Evolutionary conservation across 2,329 filamentous ascomycete genomes (phyloP), one percentile per base, ranked within the genome.

Genomic region (Aspergillus viridinutans): DNA sequence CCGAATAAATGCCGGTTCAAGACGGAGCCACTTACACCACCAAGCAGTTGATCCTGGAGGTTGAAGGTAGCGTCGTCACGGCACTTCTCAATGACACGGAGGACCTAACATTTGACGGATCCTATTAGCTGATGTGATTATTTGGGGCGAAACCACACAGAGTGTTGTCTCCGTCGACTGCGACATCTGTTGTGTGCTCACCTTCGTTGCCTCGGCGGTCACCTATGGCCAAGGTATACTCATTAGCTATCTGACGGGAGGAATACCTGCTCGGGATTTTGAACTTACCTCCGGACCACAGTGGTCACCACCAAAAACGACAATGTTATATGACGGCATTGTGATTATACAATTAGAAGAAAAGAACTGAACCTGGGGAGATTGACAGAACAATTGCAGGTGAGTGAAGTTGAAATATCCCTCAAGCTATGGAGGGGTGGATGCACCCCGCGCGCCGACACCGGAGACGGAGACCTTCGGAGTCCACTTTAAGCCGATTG

Each of bases 11-110:
- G 49, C 23, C 25, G 32, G 50, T 26, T 43, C 25, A 32, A n/a
- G 29, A 20, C 43, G 61, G 60, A 12, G 21, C 17, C 21, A 84
- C 90, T 80, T 85, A 96, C 93, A 69, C 94, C 93, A 69, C 94
- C 92, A 57, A 99, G 84, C 56, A 95, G 82, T 73, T 97, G 91
- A 56, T 96, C 86, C 72, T 96, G 85, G 68, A 97, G 88, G 73
- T 94, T 91, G 80, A 97, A 96, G 69, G 88, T 88, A 73, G 89
- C 82, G 64, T 86, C 84, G 56, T 87, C 83, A 71, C 85, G 87
- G 65, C 81, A 78, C 67, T 87, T 83, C 79, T 96, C 89, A 58
- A 97, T 80, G 4, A 88, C 82, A 72, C 88, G 89, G 71, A 97
- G 83, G 64, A 94, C 79, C 90, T 95, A 69, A 20, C 28, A 51